Evolutionary conservation across 768 basidiomycete species (phyloP).

Genomic region (Termitomyces sp.): DNA sequence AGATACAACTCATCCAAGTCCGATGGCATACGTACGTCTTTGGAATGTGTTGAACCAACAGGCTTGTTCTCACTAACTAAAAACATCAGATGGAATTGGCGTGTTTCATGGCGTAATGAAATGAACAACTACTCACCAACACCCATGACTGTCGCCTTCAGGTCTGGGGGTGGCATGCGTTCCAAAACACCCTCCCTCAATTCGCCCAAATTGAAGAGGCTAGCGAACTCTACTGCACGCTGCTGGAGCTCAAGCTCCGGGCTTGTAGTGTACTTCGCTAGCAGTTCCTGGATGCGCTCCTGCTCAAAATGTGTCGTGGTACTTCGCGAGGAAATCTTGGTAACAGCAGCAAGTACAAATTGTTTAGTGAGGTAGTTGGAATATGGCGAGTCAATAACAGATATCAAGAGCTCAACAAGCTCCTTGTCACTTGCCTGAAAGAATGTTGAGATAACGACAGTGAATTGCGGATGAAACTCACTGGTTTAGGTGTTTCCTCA

Average conservation of each 20-base stretch:
- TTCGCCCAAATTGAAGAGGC: constrained; percentile 74
- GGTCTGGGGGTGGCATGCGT: constrained; percentile 97
- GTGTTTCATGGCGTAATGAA: background rate
- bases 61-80: constrained; percentile 93
- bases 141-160: constrained; percentile 96
- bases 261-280: constrained; percentile 80
- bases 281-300: constrained; percentile 70
- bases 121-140: constrained; percentile 45
- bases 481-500: constrained; percentile 65
- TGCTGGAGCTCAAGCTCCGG: constrained; percentile 95
- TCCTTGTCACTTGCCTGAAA: constrained; percentile 73
- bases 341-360: constrained; percentile 84
- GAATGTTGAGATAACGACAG: background rate
- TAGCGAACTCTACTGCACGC: constrained; percentile 91
- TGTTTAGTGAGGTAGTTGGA: constrained; percentile 87
- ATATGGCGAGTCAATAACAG: constrained; percentile 90
- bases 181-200: constrained; percentile 83
- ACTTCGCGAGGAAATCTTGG: constrained; percentile 83
- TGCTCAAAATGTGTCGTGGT: constrained; percentile 65
- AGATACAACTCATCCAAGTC: constrained; percentile 4
- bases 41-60: constrained; percentile 84
- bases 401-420: constrained; percentile 79
- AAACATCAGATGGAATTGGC: background rate
- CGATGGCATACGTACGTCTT: constrained; percentile 57
- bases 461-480: constrained; percentile 23